Evolutionary conservation across 768 basidiomycete species (phyloP).

Genomic region (Phaeolepiota aurea): DNA sequence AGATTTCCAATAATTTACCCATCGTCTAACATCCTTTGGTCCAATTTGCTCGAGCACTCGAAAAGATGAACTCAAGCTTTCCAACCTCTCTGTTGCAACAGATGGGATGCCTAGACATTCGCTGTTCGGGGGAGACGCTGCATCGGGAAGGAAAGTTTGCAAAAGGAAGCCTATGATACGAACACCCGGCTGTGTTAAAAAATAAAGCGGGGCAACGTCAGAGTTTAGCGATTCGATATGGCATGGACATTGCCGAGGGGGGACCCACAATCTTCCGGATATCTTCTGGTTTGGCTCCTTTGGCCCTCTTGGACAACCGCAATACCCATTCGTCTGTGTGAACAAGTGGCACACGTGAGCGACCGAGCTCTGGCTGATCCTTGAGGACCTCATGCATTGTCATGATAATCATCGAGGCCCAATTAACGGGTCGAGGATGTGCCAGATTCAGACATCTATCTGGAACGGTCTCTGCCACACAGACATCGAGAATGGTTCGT

Average conservation of each 20-base stretch:
- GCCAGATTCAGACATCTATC: conserved; percentile 21
- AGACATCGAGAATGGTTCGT: conserved; percentile 19
- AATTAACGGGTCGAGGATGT: conserved; percentile 24
- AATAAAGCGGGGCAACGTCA: no score
- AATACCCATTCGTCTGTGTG: not conserved
- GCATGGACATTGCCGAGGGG: no score
- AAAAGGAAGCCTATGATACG: not conserved
- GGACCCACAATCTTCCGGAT: not conserved
- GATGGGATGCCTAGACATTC: not conserved
- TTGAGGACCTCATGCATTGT: not conserved
- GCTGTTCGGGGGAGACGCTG: not conserved
- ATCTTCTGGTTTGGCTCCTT: not conserved
- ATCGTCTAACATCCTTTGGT: not conserved
- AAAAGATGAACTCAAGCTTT: not conserved
- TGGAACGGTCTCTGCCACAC: conserved; percentile 10
- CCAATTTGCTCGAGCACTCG: not conserved
- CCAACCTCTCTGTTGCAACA: not conserved
- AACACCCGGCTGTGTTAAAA: not conserved
- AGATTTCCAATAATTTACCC: not conserved
- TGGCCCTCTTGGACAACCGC: not conserved
- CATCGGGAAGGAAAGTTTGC: not conserved
- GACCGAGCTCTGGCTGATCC: not conserved
- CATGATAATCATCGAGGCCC: conserved; percentile 15
- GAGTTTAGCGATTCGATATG: no score
- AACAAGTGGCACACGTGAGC: not conserved